Evolutionary conservation across 768 basidiomycete species (phyloP).

Genomic region (Cytidiella melzeri): DNA sequence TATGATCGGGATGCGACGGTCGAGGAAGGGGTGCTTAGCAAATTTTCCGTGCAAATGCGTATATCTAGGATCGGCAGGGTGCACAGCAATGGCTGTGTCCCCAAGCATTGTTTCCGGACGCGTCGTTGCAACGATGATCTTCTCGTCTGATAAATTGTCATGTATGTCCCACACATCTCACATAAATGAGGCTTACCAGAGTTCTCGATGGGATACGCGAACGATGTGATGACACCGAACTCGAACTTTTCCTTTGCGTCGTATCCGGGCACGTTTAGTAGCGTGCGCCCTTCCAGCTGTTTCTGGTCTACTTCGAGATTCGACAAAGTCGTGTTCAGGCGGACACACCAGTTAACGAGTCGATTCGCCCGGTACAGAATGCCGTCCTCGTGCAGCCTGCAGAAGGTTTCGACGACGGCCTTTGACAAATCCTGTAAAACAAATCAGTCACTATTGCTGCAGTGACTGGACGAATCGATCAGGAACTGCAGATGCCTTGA

Average conservation of each 20-base stretch:
- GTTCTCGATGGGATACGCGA: constrained; percentile 86
- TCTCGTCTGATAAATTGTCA: constrained; percentile 55
- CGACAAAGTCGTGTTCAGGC: constrained; percentile 94
- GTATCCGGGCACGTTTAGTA: constrained; percentile 91
- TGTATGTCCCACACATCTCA: not conserved
- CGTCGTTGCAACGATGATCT: constrained; percentile 90
- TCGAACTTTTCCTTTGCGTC: constrained; percentile 94
- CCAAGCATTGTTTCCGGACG: constrained; percentile 99
- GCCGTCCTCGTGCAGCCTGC: constrained; percentile 84
- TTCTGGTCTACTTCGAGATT: constrained; percentile 98
- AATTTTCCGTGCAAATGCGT: constrained; percentile 95
- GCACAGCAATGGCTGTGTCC: constrained; percentile 95
- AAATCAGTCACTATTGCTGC: not conserved
- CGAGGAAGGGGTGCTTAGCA: constrained; percentile 81
- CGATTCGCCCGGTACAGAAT: constrained; percentile 93
- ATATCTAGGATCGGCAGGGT: constrained; percentile 89
- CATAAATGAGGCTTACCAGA: constrained; percentile 66
- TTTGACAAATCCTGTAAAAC: constrained; percentile 56
- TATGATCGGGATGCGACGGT: constrained; percentile 83
- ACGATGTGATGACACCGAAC: constrained; percentile 95
- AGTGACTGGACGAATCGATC: no score
- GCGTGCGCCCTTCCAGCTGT: constrained; percentile 74
- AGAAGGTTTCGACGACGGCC: constrained; percentile 91
- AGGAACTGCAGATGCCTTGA: no score
- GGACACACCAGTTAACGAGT: constrained; percentile 97